Evolutionary conservation across 2,329 filamentous ascomycete genomes (phyloP).

Genomic region (Fusarium subglutinans): DNA sequence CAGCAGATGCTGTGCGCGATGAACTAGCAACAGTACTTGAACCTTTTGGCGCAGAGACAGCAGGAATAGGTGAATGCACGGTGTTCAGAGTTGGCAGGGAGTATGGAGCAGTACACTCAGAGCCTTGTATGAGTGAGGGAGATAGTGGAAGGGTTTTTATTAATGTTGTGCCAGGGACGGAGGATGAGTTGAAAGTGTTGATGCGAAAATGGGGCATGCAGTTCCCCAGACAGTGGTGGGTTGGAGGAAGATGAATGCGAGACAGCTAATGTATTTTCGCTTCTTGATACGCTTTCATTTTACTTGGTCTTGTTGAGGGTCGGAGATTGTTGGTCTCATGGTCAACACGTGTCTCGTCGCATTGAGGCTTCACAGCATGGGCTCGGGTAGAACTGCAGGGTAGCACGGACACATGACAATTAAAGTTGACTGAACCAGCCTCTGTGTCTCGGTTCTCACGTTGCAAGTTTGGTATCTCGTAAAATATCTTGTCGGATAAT

Average conservation of each 20-base stretch:
- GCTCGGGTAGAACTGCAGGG: not conserved
- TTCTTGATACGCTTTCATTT: not conserved
- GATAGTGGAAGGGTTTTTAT: conserved; percentile 47
- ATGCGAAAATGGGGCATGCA: conserved; percentile 51
- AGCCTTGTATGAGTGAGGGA: conserved; percentile 47
- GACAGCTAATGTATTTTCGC: not conserved
- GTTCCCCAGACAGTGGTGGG: conserved; percentile 48
- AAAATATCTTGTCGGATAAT: not conserved
- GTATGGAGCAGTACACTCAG: conserved; percentile 55
- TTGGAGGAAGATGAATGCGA: not conserved
- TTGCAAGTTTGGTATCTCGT: not conserved
- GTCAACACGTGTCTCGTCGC: not conserved
- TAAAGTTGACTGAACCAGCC: not conserved
- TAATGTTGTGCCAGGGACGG: conserved; percentile 50
- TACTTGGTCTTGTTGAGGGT: not conserved
- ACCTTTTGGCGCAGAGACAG: conserved; percentile 32
- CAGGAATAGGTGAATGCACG: conserved; percentile 47
- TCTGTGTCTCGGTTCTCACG: not conserved
- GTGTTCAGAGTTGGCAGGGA: conserved; percentile 55
- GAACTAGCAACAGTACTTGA: conserved; percentile 45
- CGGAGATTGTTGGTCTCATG: not conserved
- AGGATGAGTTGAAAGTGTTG: conserved; percentile 46
- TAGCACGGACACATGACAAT: not conserved
- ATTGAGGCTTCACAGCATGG: not conserved
- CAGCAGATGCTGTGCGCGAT: conserved; percentile 51